Evolutionary conservation across 2,329 filamentous ascomycete species (phyloP).

Genomic region (Madurella fahalii): DNA sequence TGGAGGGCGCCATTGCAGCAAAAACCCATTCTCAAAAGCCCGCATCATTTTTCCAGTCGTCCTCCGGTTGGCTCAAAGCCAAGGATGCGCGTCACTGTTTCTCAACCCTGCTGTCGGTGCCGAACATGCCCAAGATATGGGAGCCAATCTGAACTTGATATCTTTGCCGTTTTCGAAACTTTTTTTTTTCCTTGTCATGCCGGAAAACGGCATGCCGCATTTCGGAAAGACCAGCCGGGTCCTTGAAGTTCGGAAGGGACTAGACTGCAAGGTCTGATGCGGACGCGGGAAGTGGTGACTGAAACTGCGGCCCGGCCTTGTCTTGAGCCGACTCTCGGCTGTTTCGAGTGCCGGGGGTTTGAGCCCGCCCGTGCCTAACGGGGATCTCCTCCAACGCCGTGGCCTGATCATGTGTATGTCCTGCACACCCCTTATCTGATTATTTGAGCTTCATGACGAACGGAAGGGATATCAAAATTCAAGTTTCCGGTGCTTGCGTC

Average conservation of each 20-base stretch:
- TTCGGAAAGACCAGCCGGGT: not conserved
- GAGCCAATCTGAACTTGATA: not conserved
- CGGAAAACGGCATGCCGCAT: not conserved
- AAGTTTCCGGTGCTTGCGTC: not conserved
- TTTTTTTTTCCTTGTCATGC: not conserved
- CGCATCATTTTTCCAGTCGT: not conserved
- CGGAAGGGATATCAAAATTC: not conserved
- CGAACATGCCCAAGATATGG: not conserved
- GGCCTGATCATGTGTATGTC: not conserved
- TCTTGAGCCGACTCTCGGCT: not conserved
- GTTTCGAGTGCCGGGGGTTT: not conserved
- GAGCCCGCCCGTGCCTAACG: not conserved
- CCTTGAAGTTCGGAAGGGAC: not conserved
- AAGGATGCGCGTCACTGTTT: not conserved
- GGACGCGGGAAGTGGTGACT: not conserved
- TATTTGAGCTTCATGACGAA: not conserved
- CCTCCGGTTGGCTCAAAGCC: not conserved
- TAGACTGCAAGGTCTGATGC: too few species aligned
- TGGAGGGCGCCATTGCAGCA: not conserved
- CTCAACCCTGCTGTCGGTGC: not conserved
- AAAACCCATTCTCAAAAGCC: not conserved
- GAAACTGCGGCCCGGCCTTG: not conserved
- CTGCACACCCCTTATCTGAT: not conserved
- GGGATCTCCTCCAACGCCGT: not conserved
- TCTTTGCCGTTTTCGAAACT: not conserved